Base-by-base conservation (phyloP, 768 basidiomycete genomes). In the Psilocybe azurescens region DNA sequence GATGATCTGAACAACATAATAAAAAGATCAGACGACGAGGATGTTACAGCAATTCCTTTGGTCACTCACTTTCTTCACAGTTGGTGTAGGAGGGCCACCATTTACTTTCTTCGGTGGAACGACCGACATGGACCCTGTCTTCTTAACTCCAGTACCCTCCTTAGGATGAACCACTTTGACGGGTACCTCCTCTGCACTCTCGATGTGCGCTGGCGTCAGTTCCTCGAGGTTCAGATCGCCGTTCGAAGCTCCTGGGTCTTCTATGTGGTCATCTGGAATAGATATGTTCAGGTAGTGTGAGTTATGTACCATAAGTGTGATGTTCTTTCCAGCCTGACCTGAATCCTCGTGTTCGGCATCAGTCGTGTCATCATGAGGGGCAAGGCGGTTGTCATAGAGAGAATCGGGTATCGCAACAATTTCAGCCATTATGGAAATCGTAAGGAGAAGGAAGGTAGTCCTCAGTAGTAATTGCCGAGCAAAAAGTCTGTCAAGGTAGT, bases 21-120 rank as follows among this genome's bases (percentile, higher is more conserved):
- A 44, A 46, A 53, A 14, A 53, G 14, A 41, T 60, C 59, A 65
- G 51, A 67, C 54, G 51, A 30, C 24, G 18, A 24, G 24, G 24
- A 24, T 16, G 44, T 59, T 46, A n/a, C 32, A 9, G 44, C 32
- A 57, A 65, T 56, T 47, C 51, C 41, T 53, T 24, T 53, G 32
- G 53, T 14, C 14, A 61, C 70, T 57, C 48, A 89, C 92, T 84
- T 89, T 92, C 79, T 90, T 93, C 51, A 88, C 88, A 9, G 81
- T 72, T 58, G 85, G 81, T 18, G 86, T 83, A 46, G 83, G 74
- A 36, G 86, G 80, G 33, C 75, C 78, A 66, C 75, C 81, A 54
- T 78, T 78, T 24, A 78, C 61, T 75, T 86, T 89, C 54, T 73
- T 75, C 28, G 78, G 67, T 46, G 77, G 65, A 60, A 79, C 86